Base-by-base conservation (phyloP, 352 stramenopile species). In the Pythium scleroteichum region DNA sequence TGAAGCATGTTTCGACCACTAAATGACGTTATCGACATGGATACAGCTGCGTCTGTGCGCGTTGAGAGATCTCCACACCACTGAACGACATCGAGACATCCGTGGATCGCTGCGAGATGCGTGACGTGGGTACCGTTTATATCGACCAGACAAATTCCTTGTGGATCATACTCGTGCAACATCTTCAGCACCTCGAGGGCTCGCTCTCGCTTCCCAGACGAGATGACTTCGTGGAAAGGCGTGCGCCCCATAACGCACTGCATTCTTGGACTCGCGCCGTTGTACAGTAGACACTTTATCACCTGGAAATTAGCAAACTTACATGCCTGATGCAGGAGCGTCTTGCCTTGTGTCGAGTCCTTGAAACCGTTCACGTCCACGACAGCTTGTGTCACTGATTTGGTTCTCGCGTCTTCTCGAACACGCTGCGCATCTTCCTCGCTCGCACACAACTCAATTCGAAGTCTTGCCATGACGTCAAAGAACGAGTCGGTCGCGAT, bases 81-180 rank as follows among this genome's bases (percentile, higher is more conserved):
- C 46, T 81, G 58, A 26, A 91, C 55, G 17, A 88, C 72, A 12
- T 87, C 79, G 1, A 86, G 50, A 17, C 78, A 76, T 1, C 82
- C 82, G 38, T 87, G 79, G 59, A 89, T 89, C 16, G 82, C 75
- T 8, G 82, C 82, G 14, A 91, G 53, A 55, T 91, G 82, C 9
- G 89, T 42, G 3, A 91, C 64, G 41, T 89, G 77, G 13, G 71
- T 77, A 16, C 82, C 82, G 59, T 89, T 87, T 9, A 65, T 62
- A 50, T 91, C 79, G 20, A 88, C 79, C 0, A 81, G 39, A 9
- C 55, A 58, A 27, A 88, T 53, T 2, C 69, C 78, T 4, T 41
- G 48, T 2, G 79, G 73, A 4, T 87, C 82, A 22, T 87, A 75
- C n/a, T 79, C 72, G 52, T 70, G 75, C 41, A 91, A 27, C 27